phyloP scores from a whole-genome alignment of 331 rosid genomes.

The Telfairia occidentalis region DNA sequence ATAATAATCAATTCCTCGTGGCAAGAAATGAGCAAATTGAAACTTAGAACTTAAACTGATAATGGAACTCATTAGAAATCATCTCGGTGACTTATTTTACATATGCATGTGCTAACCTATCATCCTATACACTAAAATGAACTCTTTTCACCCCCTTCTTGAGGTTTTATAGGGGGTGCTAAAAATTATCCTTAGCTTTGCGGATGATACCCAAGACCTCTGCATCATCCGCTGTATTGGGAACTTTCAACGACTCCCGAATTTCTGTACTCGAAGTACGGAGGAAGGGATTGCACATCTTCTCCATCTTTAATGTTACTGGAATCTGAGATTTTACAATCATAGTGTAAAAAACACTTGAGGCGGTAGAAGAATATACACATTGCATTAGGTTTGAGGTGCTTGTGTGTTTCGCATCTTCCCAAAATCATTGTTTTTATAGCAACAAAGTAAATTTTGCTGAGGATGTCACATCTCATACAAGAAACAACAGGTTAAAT shows the following conservation, averaged over 20 bases:
- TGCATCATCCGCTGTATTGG: conserved; percentile 50
- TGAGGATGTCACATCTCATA: neutral
- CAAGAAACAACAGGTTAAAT: no score
- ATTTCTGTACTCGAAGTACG: conserved; percentile 60
- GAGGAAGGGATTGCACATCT: conserved; percentile 79
- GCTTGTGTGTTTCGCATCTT: neutral
- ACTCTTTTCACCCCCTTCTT: neutral
- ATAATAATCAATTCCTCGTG: neutral
- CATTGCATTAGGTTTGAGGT: neutral
- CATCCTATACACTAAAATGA: conserved; percentile 11
- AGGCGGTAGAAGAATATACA: neutral
- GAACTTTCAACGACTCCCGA: conserved; percentile 43
- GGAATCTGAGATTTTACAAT: conserved; percentile 47
- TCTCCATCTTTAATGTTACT: conserved; percentile 53
- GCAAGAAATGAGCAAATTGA: neutral
- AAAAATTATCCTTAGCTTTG: conserved; percentile 73
- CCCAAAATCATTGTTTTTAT: neutral
- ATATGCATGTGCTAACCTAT: conserved; percentile 1
- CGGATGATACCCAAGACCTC: conserved; percentile 62
- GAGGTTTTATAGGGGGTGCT: neutral
- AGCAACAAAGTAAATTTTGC: neutral
- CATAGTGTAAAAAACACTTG: neutral
- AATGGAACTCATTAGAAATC: conserved; percentile 7
- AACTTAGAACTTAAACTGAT: neutral
- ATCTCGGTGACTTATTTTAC: conserved; percentile 6